phyloP scores from a whole-genome alignment of 148 eudicot species.

The Amaranthus hypochondriacus region DNA sequence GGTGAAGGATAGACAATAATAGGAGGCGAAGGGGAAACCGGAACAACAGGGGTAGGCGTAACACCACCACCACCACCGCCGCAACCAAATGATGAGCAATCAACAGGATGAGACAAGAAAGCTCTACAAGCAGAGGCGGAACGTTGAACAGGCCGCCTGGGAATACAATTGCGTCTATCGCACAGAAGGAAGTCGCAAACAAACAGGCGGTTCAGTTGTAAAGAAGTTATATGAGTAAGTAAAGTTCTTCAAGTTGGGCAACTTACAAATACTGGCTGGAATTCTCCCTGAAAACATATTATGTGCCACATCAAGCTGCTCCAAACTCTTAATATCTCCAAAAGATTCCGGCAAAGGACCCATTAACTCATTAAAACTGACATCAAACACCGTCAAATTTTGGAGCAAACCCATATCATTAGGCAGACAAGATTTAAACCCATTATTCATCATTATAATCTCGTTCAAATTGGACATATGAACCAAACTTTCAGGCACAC shows the following conservation, averaged over 20 bases:
- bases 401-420: slow-evolving; percentile 52
- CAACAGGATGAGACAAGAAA: slow-evolving; percentile 30
- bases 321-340: slow-evolving; percentile 53
- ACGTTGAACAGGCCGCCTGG: slow-evolving; percentile 50
- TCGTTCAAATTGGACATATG: slow-evolving; percentile 78
- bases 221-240: slow-evolving; percentile 80
- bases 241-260: slow-evolving; percentile 69
- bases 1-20: slow-evolving; percentile 31
- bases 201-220: slow-evolving; percentile 62
- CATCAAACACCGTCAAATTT: slow-evolving; percentile 84
- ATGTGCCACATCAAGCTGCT: slow-evolving; percentile 79
- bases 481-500: slow-evolving; percentile 74
- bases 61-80: slow-evolving; percentile 28
- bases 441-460: slow-evolving; percentile 66
- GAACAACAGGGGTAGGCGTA: slow-evolving; percentile 15
- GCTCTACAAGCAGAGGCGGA: slow-evolving; percentile 45
- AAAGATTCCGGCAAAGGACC: slow-evolving; percentile 69
- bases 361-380: slow-evolving; percentile 55
- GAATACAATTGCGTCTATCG: slow-evolving; percentile 69
- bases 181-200: slow-evolving; percentile 47
- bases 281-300: slow-evolving; percentile 59
- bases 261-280: slow-evolving; percentile 63
- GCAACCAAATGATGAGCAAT: slow-evolving; percentile 60
- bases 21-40: slow-evolving; percentile 1
- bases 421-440: slow-evolving; percentile 67